A percentile compares a stretch with the other conserved stretches of the same genome.
These are phyloP conservation scores for Geranomyces michiganensis DNA, from an alignment of 192 early-diverging fungal species.

Conservation along the genomic window DNA sequence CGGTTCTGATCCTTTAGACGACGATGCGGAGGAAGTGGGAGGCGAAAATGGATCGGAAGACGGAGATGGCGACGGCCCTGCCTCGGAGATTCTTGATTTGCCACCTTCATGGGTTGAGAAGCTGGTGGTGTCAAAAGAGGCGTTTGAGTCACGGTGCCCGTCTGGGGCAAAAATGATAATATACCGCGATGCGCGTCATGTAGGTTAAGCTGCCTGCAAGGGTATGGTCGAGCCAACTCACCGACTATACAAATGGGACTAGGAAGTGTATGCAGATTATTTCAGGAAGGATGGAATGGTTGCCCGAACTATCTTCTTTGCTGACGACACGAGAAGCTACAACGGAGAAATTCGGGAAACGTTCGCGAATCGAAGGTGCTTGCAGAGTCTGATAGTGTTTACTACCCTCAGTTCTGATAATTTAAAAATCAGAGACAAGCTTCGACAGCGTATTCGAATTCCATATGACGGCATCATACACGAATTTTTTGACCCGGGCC, in stretches of 20 bases:
- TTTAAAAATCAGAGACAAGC: conserved; percentile 48
- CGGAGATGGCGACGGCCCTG: conserved; percentile 42
- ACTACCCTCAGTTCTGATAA: neutral
- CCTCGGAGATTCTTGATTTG: conserved; percentile 52
- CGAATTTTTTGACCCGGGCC: conserved; percentile 59
- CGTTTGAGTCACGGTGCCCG: conserved; percentile 58
- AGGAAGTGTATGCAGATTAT: conserved; percentile 65
- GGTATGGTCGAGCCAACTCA: neutral
- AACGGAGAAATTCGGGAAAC: conserved; percentile 54
- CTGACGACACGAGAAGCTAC: conserved; percentile 46
- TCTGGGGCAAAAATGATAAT: conserved; percentile 52
- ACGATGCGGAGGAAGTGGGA: conserved; percentile 33
- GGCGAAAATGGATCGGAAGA: conserved; percentile 49
- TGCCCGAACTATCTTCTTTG: conserved; percentile 54
- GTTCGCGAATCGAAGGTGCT: conserved; percentile 54
- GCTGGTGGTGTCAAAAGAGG: conserved; percentile 47
- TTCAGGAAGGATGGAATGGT: conserved; percentile 61
- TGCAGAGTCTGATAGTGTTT: neutral
- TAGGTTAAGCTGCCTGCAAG: conserved; percentile 4
- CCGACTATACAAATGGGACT: neutral
- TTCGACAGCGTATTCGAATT: conserved; percentile 48
- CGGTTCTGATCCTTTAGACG: conserved; percentile 16
- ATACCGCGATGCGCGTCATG: conserved; percentile 51
- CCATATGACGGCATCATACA: conserved; percentile 45
- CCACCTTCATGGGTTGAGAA: conserved; percentile 59